Percentiles rank a stretch among this genome's conserved stretches.
These are phyloP conservation scores for Echria macrotheca DNA, from an alignment of 495 filamentous ascomycete genomes.

Conservation along the genomic window DNA sequence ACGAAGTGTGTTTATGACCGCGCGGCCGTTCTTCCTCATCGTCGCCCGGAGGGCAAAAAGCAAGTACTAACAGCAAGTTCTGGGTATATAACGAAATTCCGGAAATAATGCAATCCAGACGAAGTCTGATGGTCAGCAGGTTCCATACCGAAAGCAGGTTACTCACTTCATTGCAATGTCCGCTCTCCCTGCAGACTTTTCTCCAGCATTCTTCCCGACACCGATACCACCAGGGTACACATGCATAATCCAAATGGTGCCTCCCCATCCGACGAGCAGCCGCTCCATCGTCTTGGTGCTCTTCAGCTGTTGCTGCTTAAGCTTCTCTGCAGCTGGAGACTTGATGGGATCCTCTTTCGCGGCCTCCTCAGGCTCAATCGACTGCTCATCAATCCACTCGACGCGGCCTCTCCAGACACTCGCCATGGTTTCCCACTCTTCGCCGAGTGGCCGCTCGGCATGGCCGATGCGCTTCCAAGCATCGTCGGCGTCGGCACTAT, in stretches of 20 bases:
- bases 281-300: constrained; percentile 59
- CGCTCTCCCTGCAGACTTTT: constrained; percentile 68
- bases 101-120: constrained; percentile 94
- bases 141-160: neutral
- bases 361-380: constrained; percentile 55
- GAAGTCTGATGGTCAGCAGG: constrained; percentile 56
- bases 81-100: constrained; percentile 96
- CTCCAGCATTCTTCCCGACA: constrained; percentile 62
- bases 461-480: constrained; percentile 97
- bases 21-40: constrained; percentile 29
- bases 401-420: constrained; percentile 84
- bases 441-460: constrained; percentile 72
- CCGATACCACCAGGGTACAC: constrained; percentile 71
- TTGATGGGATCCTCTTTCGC: constrained; percentile 30
- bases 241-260: constrained; percentile 91
- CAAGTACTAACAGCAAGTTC: constrained; percentile 81
- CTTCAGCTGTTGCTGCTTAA: constrained; percentile 40
- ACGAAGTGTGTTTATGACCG: constrained; percentile 33
- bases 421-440: constrained; percentile 90
- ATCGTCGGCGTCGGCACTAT: constrained; percentile 67
- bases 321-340: constrained; percentile 43
- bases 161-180: constrained; percentile 88
- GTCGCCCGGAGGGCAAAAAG: constrained; percentile 71
- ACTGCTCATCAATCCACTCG: constrained; percentile 85
- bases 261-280: constrained; percentile 88